Base-by-base conservation (phyloP, 345 rosid species). In the Anastatica hierochuntica region DNA sequence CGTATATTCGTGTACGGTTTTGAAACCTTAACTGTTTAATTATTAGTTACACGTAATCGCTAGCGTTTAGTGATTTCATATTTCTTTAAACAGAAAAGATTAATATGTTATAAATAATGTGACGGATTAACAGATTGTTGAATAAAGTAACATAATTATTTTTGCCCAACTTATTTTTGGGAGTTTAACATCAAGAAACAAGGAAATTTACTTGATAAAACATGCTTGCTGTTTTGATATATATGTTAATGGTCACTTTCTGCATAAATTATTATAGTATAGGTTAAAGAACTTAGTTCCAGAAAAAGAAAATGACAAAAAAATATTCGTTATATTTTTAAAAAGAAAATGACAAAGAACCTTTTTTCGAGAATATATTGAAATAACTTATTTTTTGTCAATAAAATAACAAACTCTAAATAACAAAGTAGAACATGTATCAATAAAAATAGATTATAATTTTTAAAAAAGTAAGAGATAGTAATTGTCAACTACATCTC, bases 31-130 rank as follows among this genome's bases (percentile, higher is more conserved):
- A 15, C 16, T 40, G 24, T 33, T 49, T 9, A 35, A 10, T 8
- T 40, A 56, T 37, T 54, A 24, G 40, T 14, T 49, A 36, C 58
- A 65, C 58, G 64, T 35, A 43, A 57, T 42, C 39, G 19, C 18
- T 26, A 57, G 17, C 58, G 64, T 56, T 17, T n/a, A 16, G 3
- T 49, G 45, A 49, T 49, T 49, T 33, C n/a, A 9, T n/a, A 33
- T 33, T 31, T 64, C 44, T 49, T 64, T 31, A 13, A 30, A 39
- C 17, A 43, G 42, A 48, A 6, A 48, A 56, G 14, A 49, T 35
- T 10, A 18, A 49, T 65, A 23, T 43, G 19, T 34, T n/a, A 56
- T 41, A 24, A 43, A 7, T 17, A 43, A 43, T 50, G 64, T 66
- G 42, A 58, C 15, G 8, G 52, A 12, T 13, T 43, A 65, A 27